Percentiles rank a stretch among this genome's conserved stretches.
Conservation (phyloP, 768 basidiomycete genomes). For the Leccinellum albellum region DNA sequence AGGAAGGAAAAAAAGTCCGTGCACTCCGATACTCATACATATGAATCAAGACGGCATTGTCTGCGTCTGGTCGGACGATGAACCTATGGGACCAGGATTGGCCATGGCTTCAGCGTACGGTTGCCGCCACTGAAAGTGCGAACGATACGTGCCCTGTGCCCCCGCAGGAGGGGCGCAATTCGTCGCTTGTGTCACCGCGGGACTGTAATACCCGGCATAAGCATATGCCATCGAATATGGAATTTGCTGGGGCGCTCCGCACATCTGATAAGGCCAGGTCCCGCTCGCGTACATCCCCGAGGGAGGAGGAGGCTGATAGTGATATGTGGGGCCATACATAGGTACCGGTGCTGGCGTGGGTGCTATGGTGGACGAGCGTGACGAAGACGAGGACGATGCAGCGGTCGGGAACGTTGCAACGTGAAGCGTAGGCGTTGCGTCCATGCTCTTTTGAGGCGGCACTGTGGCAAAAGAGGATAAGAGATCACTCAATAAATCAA, state of each 20-base stretch:
- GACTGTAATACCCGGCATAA: slow-evolving; percentile 23
- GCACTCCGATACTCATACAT: neutral
- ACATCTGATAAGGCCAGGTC: slow-evolving; percentile 33
- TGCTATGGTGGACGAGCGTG: slow-evolving; percentile 16
- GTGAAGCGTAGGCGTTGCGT: slow-evolving; percentile 18
- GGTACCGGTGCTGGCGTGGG: slow-evolving; percentile 18
- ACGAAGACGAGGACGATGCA: slow-evolving; percentile 15
- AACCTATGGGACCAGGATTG: slow-evolving; percentile 31
- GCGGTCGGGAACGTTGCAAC: slow-evolving; percentile 23
- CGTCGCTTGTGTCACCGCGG: slow-evolving; percentile 8
- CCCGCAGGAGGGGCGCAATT: slow-evolving; percentile 13
- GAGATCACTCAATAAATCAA: neutral
- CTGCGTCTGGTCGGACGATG: slow-evolving; percentile 15
- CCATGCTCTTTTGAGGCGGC: slow-evolving; percentile 11
- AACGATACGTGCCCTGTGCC: slow-evolving; percentile 24
- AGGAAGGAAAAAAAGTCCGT: neutral
- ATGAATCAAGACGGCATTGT: slow-evolving; percentile 10
- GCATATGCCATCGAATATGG: slow-evolving; percentile 21
- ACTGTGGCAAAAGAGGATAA: slow-evolving; percentile 15
- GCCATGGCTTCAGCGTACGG: slow-evolving; percentile 37
- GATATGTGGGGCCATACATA: slow-evolving; percentile 20
- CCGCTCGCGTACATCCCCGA: slow-evolving; percentile 21
- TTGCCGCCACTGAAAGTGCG: slow-evolving; percentile 34
- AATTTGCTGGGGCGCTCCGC: slow-evolving; percentile 15
- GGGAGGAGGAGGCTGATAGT: slow-evolving; percentile 15